A percentile compares a stretch with the other conserved stretches of the same genome.
Conservation (phyloP, 768 basidiomycete species). For the Tylopilus vinaceipallidus region DNA sequence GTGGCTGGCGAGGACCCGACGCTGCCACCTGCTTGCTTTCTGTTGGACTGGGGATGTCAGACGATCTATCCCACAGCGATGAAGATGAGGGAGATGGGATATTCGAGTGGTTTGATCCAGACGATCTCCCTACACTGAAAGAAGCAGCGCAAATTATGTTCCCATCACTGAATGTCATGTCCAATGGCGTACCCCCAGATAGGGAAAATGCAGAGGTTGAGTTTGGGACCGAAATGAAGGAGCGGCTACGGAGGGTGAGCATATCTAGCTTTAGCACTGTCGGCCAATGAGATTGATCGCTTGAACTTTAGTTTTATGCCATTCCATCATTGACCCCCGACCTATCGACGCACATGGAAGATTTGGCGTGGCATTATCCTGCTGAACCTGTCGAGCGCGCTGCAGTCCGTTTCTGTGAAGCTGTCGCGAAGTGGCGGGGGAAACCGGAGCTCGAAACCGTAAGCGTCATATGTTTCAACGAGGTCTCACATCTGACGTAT, state of each 20-base stretch:
- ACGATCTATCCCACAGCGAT: constrained; percentile 24
- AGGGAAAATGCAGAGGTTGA: constrained; percentile 63
- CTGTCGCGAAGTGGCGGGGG: constrained; percentile 78
- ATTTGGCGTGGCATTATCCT: constrained; percentile 69
- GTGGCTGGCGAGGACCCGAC: constrained; percentile 73
- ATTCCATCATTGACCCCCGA: constrained; percentile 71
- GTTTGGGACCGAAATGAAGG: constrained; percentile 73
- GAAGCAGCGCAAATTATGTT: constrained; percentile 73
- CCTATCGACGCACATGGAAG: constrained; percentile 75
- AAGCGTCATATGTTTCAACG: constrained; percentile 7
- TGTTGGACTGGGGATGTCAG: constrained; percentile 58
- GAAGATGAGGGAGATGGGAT: constrained; percentile 36
- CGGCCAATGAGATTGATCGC: constrained; percentile 3
- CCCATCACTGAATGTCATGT: constrained; percentile 42
- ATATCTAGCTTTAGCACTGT: neutral
- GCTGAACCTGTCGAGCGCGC: constrained; percentile 80
- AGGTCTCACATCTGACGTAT: constrained; percentile 25
- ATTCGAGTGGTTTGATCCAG: constrained; percentile 67
- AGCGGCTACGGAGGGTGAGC: constrained; percentile 66
- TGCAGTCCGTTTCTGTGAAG: constrained; percentile 77
- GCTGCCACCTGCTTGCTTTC: constrained; percentile 71
- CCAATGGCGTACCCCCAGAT: constrained; percentile 26
- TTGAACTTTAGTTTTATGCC: constrained; percentile 64
- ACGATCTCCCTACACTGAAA: constrained; percentile 65
- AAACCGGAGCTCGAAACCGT: constrained; percentile 83